Conservation (phyloP, 2,329 filamentous ascomycete species). For the Nannizziopsis arthrosporioides region DNA sequence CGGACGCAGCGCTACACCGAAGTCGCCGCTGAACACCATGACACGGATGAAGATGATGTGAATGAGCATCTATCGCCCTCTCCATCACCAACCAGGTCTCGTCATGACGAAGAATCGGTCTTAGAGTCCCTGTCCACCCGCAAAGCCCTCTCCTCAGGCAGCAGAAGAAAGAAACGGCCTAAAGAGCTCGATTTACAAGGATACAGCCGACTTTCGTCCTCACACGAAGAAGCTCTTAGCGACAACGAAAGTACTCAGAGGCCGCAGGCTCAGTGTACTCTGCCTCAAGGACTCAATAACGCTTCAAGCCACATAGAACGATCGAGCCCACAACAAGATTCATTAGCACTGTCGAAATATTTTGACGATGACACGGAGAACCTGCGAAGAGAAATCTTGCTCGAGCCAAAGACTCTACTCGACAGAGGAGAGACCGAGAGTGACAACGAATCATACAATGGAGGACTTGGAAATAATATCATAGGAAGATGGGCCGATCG, state of each 20-base stretch:
- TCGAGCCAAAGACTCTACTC: constrained; percentile 8
- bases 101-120: not conserved
- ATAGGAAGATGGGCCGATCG: constrained; percentile 4
- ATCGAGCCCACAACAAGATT: not conserved
- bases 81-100: not conserved
- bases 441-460: not conserved
- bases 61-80: not conserved
- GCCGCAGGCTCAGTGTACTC: not conserved
- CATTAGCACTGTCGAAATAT: constrained; percentile 14
- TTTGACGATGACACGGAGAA: constrained; percentile 17
- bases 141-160: not conserved
- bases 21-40: constrained; percentile 7
- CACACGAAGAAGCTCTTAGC: not conserved
- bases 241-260: not conserved
- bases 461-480: constrained; percentile 3
- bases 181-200: not conserved
- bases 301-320: not conserved
- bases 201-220: not conserved
- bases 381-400: constrained; percentile 13
- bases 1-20: constrained; percentile 17
- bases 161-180: constrained; percentile 1
- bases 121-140: not conserved
- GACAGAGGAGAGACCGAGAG: constrained; percentile 7
- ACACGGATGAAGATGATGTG: constrained; percentile 11
- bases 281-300: not conserved